Evolutionary conservation across 2,329 filamentous ascomycete genomes (phyloP), one percentile per base, ranked within the genome.

Genomic region (Escovopsis weberi): DNA sequence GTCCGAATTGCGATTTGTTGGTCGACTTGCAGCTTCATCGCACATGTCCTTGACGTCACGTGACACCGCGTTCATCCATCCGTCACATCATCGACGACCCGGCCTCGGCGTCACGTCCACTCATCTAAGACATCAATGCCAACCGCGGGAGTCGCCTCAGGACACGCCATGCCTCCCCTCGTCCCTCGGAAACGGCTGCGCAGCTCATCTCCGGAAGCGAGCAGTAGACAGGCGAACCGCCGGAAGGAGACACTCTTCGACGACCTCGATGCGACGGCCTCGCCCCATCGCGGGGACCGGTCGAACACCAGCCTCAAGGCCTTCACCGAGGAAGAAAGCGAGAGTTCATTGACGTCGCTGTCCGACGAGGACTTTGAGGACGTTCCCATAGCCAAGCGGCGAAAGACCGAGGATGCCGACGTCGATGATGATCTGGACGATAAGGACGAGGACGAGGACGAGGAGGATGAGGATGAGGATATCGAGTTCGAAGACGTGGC

Each of bases 131-230:
- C 19, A 10, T 15, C 15, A 15, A 15, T 12, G 28, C 23, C 33
- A 28, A 34, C 39, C 33, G 35, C 23, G 18, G 15, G 18, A 23
- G 18, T 23, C 28, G 10, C 23, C 23, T 30, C 12, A 28, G 12
- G 19, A 36, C 32, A 33, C 43, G 40, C 45, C 23, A 86, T 86
- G 81, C 79, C 82, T 53, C 80, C 82, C 23, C 64, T 74, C 49
- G 68, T 84, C 12, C 69, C 78, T 39, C 76, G 78, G 51, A 87
- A 86, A 62, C 73, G 79, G 47, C 53, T 76, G 50, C 73, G 70
- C 46, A 72, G 55, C 15, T 58, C 74, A 2, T 62, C 69, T 0
- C 52, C 53, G 18, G 55, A 53, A 36, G 48, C 52, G 36, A 45
- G 52, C 26, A 37, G 43, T 37, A 47, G 47, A 8, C 40, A 45